These are phyloP conservation scores for Brassica carinata DNA, from an alignment of 345 rosid genomes.

Conservation along the genomic window DNA sequence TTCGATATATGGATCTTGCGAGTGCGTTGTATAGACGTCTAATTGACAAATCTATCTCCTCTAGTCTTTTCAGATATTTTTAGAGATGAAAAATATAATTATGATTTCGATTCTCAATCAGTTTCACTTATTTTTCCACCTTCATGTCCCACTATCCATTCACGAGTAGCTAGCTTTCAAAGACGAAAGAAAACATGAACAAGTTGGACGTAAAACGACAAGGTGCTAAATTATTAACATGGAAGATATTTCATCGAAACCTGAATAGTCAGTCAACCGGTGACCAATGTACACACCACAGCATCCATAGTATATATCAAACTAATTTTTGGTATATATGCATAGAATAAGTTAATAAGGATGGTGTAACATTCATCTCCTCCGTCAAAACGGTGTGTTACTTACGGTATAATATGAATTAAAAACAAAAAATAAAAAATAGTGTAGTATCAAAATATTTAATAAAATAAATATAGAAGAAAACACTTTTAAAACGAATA, in stretches of 20 bases:
- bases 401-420: too few species aligned
- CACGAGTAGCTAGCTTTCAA: not conserved
- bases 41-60: not conserved
- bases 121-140: not conserved
- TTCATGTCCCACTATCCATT: not conserved
- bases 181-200: not conserved
- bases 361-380: too few species aligned
- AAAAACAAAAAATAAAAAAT: too few species aligned
- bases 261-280: conserved; percentile 21
- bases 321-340: too few species aligned
- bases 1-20: not conserved
- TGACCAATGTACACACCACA: conserved; percentile 4
- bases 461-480: too few species aligned
- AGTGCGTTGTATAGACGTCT: not conserved
- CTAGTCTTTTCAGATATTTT: not conserved
- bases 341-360: too few species aligned
- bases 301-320: not conserved
- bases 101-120: too few species aligned
- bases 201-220: not conserved
- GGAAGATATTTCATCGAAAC: not conserved
- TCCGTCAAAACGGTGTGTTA: too few species aligned
- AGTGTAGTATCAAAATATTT: too few species aligned
- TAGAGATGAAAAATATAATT: not conserved
- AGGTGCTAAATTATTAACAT: not conserved
- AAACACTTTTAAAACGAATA: too few species aligned